A percentile compares a stretch with the other conserved stretches of the same genome.
Evolutionary conservation across 352 stramenopile genomes (phyloP).

Genomic region (Globisporangium nagaii): DNA sequence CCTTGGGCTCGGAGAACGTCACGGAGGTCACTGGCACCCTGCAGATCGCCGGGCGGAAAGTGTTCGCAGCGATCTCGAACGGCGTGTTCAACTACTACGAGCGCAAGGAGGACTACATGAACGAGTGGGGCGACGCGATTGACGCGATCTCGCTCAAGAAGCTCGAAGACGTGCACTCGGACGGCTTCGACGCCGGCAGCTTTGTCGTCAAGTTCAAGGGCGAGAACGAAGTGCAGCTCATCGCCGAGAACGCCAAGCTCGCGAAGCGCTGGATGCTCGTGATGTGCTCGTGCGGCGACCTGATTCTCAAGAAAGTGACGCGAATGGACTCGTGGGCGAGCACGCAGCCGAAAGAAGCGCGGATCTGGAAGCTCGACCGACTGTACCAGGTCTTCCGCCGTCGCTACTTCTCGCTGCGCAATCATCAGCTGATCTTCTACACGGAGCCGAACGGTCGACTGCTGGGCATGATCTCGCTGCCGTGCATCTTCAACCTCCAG

Average conservation of each 20-base stretch:
- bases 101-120: conserved; percentile 73
- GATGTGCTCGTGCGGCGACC: conserved; percentile 80
- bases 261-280: conserved; percentile 87
- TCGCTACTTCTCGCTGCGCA: conserved; percentile 77
- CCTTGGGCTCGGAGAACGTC: conserved; percentile 11
- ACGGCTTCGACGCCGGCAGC: conserved; percentile 58
- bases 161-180: conserved; percentile 75
- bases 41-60: conserved; percentile 46
- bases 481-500: conserved; percentile 71
- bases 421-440: conserved; percentile 80
- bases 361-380: conserved; percentile 83
- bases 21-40: conserved; percentile 23
- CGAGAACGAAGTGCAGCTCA: conserved; percentile 66
- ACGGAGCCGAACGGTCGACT: conserved; percentile 61
- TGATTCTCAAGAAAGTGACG: conserved; percentile 66
- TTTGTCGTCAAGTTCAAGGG: conserved; percentile 74
- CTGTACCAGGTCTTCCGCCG: conserved; percentile 82
- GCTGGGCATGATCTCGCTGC: conserved; percentile 74
- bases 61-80: conserved; percentile 76
- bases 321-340: conserved; percentile 72
- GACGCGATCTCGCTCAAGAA: conserved; percentile 75
- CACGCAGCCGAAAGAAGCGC: conserved; percentile 77
- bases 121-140: conserved; percentile 80
- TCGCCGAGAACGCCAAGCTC: conserved; percentile 58
- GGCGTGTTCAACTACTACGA: conserved; percentile 87